Percentiles rank a stretch among this genome's conserved stretches.
These are phyloP conservation scores for Mesotaenium endlicherianum DNA, from an alignment of 139 green algal genomes.

Conservation along the genomic window DNA sequence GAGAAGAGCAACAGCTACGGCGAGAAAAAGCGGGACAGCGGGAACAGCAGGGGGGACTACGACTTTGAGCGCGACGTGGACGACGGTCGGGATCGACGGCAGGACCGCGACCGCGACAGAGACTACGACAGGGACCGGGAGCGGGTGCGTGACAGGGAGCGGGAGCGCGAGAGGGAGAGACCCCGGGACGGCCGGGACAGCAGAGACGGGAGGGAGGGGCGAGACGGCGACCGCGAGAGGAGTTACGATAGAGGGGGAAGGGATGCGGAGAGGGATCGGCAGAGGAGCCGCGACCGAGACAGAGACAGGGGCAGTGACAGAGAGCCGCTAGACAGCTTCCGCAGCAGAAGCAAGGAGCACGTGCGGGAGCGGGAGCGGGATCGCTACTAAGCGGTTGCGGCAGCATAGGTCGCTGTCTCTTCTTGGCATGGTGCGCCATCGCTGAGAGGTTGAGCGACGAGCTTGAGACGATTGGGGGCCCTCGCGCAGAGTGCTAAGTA, in stretches of 20 bases:
- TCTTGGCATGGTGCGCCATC: too few species aligned
- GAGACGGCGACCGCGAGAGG: conserved; percentile 11
- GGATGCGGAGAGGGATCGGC: conserved; percentile 14
- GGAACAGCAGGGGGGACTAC: neutral
- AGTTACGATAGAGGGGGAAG: conserved; percentile 24
- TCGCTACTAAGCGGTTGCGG: too few species aligned
- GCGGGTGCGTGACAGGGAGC: conserved; percentile 21
- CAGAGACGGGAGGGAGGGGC: neutral
- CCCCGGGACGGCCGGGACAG: conserved; percentile 1
- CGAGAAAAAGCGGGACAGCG: neutral
- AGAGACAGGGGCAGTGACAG: neutral
- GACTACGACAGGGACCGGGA: too few species aligned
- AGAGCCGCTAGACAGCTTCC: neutral
- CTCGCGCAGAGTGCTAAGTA: too few species aligned
- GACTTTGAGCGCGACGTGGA: neutral
- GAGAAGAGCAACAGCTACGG: neutral
- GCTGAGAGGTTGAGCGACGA: too few species aligned
- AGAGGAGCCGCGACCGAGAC: neutral
- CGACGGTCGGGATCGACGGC: neutral
- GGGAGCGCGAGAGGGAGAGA: conserved; percentile 13
- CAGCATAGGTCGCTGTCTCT: too few species aligned
- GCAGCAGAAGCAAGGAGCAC: neutral
- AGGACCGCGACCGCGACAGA: neutral
- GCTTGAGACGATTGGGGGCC: too few species aligned
- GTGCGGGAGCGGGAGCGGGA: neutral